These are phyloP conservation scores for Thalassiosira hispida DNA, from an alignment of 352 stramenopile species.

Conservation along the genomic window DNA sequence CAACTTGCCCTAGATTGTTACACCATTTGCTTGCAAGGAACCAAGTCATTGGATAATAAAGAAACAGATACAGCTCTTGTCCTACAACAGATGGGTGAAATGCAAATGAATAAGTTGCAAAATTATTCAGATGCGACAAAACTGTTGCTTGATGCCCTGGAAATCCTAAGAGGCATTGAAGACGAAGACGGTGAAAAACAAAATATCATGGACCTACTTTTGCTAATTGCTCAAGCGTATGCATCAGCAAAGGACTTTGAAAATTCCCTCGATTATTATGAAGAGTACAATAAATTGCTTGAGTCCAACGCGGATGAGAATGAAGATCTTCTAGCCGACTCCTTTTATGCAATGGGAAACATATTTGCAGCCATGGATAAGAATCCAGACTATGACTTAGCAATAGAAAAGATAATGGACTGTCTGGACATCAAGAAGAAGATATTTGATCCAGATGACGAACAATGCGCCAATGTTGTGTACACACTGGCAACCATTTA, in stretches of 20 bases:
- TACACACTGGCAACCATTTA: constrained; percentile 52
- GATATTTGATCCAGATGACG: constrained; percentile 42
- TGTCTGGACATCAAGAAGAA: constrained; percentile 56
- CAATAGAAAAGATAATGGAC: constrained; percentile 56
- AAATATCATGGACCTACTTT: constrained; percentile 46
- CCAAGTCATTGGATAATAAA: constrained; percentile 37
- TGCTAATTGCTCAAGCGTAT: constrained; percentile 51
- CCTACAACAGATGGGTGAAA: constrained; percentile 54
- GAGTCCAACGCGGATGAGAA: constrained; percentile 27
- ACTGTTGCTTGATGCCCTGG: constrained; percentile 55
- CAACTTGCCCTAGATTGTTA: constrained; percentile 61
- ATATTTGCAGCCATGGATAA: constrained; percentile 40
- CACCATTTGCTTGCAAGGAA: constrained; percentile 51
- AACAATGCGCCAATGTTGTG: constrained; percentile 52
- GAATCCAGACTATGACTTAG: constrained; percentile 48
- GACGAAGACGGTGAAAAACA: constrained; percentile 33
- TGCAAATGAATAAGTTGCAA: constrained; percentile 50
- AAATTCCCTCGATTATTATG: constrained; percentile 58
- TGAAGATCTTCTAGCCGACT: constrained; percentile 55
- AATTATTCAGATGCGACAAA: constrained; percentile 55
- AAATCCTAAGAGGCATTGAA: constrained; percentile 49
- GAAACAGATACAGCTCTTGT: constrained; percentile 35
- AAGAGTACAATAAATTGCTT: constrained; percentile 57
- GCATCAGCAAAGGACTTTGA: constrained; percentile 47
- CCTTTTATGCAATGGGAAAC: constrained; percentile 51